These are phyloP conservation scores for Gossypium davidsonii DNA, from an alignment of 441 rosid genomes.

Conservation along the genomic window DNA sequence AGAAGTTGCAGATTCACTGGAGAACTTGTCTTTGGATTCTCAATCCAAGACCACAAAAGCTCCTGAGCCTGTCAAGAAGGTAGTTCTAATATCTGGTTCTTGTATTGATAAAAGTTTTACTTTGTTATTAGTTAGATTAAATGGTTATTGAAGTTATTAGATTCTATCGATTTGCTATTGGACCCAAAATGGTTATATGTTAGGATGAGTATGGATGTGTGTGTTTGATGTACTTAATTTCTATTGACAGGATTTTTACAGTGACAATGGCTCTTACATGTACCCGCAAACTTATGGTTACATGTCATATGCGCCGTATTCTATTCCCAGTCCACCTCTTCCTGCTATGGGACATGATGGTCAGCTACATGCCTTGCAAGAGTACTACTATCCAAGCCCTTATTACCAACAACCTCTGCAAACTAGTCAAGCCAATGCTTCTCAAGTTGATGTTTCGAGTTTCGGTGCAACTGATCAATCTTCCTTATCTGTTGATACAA, in stretches of 20 bases:
- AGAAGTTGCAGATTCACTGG: slow-evolving; percentile 54
- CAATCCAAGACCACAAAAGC: slow-evolving; percentile 29
- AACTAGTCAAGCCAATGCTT: slow-evolving; percentile 20
- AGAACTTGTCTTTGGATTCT: slow-evolving; percentile 39
- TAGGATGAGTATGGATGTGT: background rate
- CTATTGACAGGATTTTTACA: slow-evolving; percentile 30
- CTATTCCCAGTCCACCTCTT: slow-evolving; percentile 38
- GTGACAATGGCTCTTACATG: slow-evolving; percentile 41
- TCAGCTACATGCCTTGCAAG: slow-evolving; percentile 38
- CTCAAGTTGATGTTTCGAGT: slow-evolving; percentile 24
- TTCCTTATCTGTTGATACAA: slow-evolving; percentile 28
- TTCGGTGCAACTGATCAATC: slow-evolving; percentile 28
- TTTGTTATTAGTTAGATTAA: slow-evolving; percentile 4
- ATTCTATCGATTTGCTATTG: background rate
- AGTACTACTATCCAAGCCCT: slow-evolving; percentile 43
- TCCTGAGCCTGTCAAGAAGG: slow-evolving; percentile 33
- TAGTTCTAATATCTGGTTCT: slow-evolving; percentile 11
- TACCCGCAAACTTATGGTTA: slow-evolving; percentile 33
- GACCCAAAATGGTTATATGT: background rate
- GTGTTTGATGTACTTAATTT: slow-evolving; percentile 6
- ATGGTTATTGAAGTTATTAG: background rate
- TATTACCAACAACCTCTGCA: slow-evolving; percentile 32
- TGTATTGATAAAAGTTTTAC: background rate
- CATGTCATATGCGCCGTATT: slow-evolving; percentile 39
- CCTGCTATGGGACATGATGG: slow-evolving; percentile 30